These are phyloP conservation scores for Adansonia madagascariensis DNA, from an alignment of 441 rosid genomes.

Conservation along the genomic window DNA sequence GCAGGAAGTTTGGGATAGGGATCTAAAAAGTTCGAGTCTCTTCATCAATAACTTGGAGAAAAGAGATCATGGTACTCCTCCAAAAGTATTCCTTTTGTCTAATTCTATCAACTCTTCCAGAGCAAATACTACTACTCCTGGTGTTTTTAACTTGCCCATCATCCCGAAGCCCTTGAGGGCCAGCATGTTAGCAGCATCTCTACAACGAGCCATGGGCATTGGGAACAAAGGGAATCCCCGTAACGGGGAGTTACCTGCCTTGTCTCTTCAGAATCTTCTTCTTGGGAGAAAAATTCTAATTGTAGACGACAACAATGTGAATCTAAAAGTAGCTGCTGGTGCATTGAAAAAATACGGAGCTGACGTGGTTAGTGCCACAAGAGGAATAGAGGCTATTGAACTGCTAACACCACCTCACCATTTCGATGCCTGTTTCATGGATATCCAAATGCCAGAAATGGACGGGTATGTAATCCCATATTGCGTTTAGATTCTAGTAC, in stretches of 20 bases:
- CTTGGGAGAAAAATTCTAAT: conserved; percentile 71
- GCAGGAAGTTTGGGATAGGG: conserved; percentile 79
- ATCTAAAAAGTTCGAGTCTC: conserved; percentile 41
- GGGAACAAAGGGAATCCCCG: conserved; percentile 59
- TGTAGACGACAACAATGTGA: conserved; percentile 82
- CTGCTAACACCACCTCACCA: conserved; percentile 73
- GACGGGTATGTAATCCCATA: conserved; percentile 67
- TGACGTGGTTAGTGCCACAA: conserved; percentile 68
- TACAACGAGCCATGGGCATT: conserved; percentile 76
- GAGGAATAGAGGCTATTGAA: conserved; percentile 64
- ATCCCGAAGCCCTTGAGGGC: conserved; percentile 88
- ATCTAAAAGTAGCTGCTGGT: conserved; percentile 85
- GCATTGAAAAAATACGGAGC: conserved; percentile 92
- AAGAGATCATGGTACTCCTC: conserved; percentile 37
- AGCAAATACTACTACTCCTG: conserved; percentile 24
- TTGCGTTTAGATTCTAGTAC: background rate
- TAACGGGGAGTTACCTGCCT: conserved; percentile 59
- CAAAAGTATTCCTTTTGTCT: conserved; percentile 64
- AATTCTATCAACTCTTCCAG: conserved; percentile 55
- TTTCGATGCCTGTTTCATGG: conserved; percentile 98
- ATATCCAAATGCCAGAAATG: conserved; percentile 97
- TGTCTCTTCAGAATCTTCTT: conserved; percentile 64
- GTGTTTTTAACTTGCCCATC: conserved; percentile 43
- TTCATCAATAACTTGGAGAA: conserved; percentile 46
- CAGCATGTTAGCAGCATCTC: conserved; percentile 80